Conservation (phyloP, 805 yeast species). For the Geotrichum ghanense region DNA sequence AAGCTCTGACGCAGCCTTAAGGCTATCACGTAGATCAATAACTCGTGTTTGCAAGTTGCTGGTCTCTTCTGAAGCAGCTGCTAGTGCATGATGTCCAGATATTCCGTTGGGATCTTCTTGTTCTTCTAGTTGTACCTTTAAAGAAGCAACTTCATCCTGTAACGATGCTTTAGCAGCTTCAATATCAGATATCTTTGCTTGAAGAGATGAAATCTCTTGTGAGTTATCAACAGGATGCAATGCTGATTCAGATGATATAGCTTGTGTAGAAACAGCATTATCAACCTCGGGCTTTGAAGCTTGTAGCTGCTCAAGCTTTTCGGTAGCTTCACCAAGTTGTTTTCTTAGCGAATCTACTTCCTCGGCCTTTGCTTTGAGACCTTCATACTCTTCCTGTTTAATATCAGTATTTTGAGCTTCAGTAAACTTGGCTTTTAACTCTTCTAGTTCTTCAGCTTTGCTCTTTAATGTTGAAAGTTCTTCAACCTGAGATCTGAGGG, state of each 20-base stretch:
- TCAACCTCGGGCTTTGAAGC: too few species aligned
- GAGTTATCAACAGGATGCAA: too few species aligned
- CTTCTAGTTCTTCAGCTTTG: slow-evolving; percentile 19
- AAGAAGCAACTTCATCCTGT: background rate
- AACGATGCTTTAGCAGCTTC: background rate
- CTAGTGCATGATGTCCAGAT: too few species aligned
- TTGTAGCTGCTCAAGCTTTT: too few species aligned
- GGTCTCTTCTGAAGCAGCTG: background rate
- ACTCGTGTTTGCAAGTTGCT: background rate
- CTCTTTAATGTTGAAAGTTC: slow-evolving; percentile 30
- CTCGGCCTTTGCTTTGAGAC: too few species aligned
- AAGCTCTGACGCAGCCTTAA: background rate
- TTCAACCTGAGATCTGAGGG: too few species aligned
- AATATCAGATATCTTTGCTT: background rate
- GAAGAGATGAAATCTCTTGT: background rate
- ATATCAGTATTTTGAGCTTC: too few species aligned
- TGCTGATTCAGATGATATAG: too few species aligned
- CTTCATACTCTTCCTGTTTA: too few species aligned
- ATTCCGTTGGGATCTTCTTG: background rate
- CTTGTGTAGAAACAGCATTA: too few species aligned
- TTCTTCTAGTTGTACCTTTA: background rate
- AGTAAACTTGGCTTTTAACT: background rate
- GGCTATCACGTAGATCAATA: background rate
- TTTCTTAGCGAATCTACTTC: too few species aligned
- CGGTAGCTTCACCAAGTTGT: background rate